phyloP scores from a whole-genome alignment of 345 rosid genomes.

The Eucalyptus dawsonii region DNA sequence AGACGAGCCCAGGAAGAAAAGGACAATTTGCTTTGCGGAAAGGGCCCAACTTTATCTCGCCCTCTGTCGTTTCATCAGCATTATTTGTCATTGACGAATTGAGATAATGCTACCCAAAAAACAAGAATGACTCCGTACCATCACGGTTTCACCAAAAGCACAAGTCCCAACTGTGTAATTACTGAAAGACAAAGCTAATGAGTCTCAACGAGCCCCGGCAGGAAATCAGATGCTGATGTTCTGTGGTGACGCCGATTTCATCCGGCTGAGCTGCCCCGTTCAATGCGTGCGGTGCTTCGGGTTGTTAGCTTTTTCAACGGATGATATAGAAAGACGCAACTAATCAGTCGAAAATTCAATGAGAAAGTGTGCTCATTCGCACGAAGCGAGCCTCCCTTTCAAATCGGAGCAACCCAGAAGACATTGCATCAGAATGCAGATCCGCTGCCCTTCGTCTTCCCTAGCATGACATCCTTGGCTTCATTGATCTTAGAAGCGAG shows the following conservation, averaged over 20 bases:
- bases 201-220: not conserved
- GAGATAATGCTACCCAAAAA: not conserved
- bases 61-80: not conserved
- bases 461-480: conserved; percentile 79
- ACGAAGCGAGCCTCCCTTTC: not conserved
- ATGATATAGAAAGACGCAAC: not conserved
- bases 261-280: not conserved
- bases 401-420: not conserved
- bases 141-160: not conserved
- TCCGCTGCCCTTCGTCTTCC: conserved; percentile 51
- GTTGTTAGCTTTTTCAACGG: not conserved
- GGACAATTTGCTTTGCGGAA: not conserved
- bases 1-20: not conserved
- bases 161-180: not conserved
- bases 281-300: not conserved
- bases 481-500: conserved; percentile 89
- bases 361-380: not conserved
- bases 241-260: not conserved
- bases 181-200: not conserved
- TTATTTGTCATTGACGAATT: not conserved
- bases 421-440: conserved; percentile 46
- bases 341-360: not conserved
- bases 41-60: not conserved
- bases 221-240: not conserved
- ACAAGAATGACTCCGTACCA: not conserved